Percentiles rank a stretch among this genome's conserved stretches.
phyloP scores from a whole-genome alignment of 2,329 filamentous ascomycete genomes.

The Ceratocystis diversiconidia region DNA sequence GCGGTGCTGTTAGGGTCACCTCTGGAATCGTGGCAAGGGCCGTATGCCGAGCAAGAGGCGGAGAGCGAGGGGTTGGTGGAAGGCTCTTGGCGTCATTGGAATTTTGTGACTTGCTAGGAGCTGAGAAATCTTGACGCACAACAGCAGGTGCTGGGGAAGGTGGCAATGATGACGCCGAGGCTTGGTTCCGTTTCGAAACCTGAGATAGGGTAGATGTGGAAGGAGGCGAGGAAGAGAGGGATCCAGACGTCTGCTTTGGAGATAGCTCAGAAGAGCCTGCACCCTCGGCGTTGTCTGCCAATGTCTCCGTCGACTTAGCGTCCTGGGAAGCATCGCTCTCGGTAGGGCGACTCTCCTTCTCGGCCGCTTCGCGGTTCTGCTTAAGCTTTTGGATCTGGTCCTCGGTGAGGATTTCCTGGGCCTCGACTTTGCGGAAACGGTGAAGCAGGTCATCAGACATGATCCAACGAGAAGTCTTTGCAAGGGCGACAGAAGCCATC shows the following conservation, averaged over 20 bases:
- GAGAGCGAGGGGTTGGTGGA: neutral
- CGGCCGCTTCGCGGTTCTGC: constrained; percentile 24
- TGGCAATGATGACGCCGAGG: neutral
- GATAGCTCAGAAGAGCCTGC: neutral
- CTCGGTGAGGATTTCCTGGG: constrained; percentile 44
- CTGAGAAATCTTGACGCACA: neutral
- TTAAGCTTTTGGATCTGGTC: constrained; percentile 35
- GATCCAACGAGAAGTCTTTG: constrained; percentile 33
- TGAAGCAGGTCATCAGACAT: constrained; percentile 42
- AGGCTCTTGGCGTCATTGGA: neutral
- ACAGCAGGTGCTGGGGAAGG: neutral
- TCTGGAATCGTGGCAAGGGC: constrained; percentile 32
- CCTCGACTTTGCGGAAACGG: constrained; percentile 41
- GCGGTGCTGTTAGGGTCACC: constrained; percentile 22
- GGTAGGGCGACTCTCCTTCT: neutral
- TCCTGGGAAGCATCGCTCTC: neutral
- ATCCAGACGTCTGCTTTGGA: neutral
- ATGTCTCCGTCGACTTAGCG: neutral
- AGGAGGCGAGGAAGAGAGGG: neutral
- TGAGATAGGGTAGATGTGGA: neutral
- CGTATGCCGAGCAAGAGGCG: constrained; percentile 19
- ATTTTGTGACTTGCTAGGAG: neutral
- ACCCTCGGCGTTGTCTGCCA: neutral
- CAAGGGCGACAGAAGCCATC: neutral
- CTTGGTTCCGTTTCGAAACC: neutral